These are phyloP conservation scores for Dryas drummondii DNA, from an alignment of 306 rosid genomes.

Conservation along the genomic window DNA sequence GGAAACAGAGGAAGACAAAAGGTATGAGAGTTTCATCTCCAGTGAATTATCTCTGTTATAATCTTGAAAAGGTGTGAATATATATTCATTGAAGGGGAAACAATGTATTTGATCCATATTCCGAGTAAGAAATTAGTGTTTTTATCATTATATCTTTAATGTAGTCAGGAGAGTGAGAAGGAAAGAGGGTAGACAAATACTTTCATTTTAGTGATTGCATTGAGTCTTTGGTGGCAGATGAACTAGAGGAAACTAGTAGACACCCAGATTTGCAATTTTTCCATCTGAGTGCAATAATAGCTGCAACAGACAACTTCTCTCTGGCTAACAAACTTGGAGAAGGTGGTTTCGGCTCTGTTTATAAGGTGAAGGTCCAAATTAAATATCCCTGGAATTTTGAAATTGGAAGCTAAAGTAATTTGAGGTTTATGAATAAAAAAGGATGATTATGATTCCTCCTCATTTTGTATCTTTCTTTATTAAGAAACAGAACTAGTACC, in stretches of 20 bases:
- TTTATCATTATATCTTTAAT: too few relatives aligned
- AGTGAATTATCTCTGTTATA: background rate
- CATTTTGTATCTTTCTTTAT: background rate
- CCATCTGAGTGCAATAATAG: slow-evolving; percentile 4
- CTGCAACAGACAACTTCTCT: slow-evolving; percentile 18
- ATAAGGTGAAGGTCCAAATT: background rate
- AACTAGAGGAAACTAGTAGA: slow-evolving; percentile 7
- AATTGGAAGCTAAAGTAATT: too few relatives aligned
- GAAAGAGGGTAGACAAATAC: background rate
- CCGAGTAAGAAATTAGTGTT: too few relatives aligned
- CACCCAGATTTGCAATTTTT: slow-evolving; percentile 8
- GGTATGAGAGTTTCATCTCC: background rate
- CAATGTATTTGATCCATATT: too few relatives aligned
- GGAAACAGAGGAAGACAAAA: background rate
- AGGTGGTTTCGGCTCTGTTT: slow-evolving; percentile 26
- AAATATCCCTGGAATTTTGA: background rate
- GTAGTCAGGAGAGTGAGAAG: background rate
- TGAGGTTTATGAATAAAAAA: too few relatives aligned
- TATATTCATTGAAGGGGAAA: too few relatives aligned
- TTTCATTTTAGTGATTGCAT: background rate
- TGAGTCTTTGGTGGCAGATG: background rate
- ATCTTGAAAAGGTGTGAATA: background rate
- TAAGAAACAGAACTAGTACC: too few relatives aligned
- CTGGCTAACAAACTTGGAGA: slow-evolving; percentile 9
- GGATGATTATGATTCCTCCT: too few relatives aligned